A percentile compares a stretch with the other conserved stretches of the same genome.
Evolutionary conservation across 352 stramenopile genomes (phyloP).

Genomic region (Globisporangium acanthophoron): DNA sequence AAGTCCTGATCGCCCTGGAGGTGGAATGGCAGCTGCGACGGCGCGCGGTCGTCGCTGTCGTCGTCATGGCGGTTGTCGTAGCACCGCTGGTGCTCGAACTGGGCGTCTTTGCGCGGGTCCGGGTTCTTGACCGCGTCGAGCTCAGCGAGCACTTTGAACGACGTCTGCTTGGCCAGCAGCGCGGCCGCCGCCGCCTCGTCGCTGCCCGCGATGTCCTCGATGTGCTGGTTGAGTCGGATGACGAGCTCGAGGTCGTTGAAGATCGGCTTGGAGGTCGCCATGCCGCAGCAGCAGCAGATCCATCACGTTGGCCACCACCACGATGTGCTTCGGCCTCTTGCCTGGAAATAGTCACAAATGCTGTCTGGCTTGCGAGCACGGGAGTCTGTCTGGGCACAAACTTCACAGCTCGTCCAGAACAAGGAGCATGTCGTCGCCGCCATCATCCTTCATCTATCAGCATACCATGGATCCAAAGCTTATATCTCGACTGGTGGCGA

Average conservation of each 20-base stretch:
- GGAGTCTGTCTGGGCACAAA: too few species aligned
- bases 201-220: conserved; percentile 32
- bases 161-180: conserved; percentile 37
- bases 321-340: too few species aligned
- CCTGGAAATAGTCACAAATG: too few species aligned
- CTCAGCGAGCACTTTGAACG: conserved; percentile 71
- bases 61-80: conserved; percentile 16
- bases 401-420: too few species aligned
- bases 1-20: conserved; percentile 65
- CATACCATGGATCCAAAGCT: too few species aligned
- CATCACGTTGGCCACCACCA: not conserved
- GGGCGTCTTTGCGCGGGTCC: conserved; percentile 38
- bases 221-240: conserved; percentile 63
- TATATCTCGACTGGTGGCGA: too few species aligned
- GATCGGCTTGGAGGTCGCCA: conserved; percentile 38
- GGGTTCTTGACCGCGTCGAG: conserved; percentile 38
- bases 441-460: too few species aligned
- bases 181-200: conserved; percentile 13
- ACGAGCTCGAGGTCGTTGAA: conserved; percentile 76
- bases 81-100: conserved; percentile 65
- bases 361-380: too few species aligned
- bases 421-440: too few species aligned
- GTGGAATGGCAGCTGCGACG: conserved; percentile 57
- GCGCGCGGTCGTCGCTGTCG: not conserved
- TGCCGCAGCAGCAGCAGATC: not conserved